phyloP scores from a whole-genome alignment of 495 filamentous ascomycete genomes.

The Penicillium lagena region DNA sequence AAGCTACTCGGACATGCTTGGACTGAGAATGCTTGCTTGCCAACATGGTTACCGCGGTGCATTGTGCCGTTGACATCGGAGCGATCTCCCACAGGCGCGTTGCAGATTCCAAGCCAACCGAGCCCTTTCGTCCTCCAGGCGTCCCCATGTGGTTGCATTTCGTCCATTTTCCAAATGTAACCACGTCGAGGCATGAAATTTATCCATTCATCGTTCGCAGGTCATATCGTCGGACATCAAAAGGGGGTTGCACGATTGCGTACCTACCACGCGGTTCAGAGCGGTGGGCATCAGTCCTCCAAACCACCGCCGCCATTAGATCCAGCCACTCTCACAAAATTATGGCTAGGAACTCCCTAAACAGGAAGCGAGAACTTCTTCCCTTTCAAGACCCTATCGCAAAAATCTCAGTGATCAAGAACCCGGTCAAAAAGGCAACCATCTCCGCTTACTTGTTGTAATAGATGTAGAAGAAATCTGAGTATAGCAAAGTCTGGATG shows the following conservation, averaged over 20 bases:
- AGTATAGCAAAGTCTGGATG: conserved; percentile 90
- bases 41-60: too few relatives aligned
- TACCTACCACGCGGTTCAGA: too few relatives aligned
- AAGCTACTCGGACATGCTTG: too few relatives aligned
- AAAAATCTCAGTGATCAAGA: conserved; percentile 2
- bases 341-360: conserved; percentile 27
- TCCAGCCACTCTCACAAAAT: too few relatives aligned
- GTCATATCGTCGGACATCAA: not conserved
- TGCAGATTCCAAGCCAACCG: too few relatives aligned
- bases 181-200: conserved; percentile 1
- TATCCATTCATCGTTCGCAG: conserved; percentile 12
- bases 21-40: too few relatives aligned
- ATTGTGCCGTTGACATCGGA: too few relatives aligned
- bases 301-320: too few relatives aligned
- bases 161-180: not conserved
- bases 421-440: conserved; percentile 1
- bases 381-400: conserved; percentile 65
- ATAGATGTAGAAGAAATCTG: conserved; percentile 99
- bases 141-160: not conserved
- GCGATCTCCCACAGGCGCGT: too few relatives aligned
- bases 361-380: conserved; percentile 86
- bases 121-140: too few relatives aligned
- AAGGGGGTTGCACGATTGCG: not conserved
- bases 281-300: too few relatives aligned
- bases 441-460: conserved; percentile 69